Base-by-base conservation (phyloP, 352 stramenopile species). In the Phytopythium litorale region DNA sequence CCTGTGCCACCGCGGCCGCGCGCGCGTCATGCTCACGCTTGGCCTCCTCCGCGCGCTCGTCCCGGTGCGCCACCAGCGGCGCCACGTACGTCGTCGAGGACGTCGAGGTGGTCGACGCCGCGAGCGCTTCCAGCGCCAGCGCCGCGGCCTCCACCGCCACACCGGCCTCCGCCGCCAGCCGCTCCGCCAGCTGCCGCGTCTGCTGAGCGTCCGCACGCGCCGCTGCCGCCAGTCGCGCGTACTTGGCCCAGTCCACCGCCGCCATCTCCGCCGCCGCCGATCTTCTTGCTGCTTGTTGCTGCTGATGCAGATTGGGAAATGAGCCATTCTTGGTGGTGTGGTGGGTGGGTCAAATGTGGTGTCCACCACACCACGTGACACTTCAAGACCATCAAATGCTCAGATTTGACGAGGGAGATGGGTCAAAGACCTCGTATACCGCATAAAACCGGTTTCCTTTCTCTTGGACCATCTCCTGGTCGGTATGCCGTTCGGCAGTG, bases 61-160 rank as follows among this genome's bases (percentile, higher is more conserved):
- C 67, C 60, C 78, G 79, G 37, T 76, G 64, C 23, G 76, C 56
- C 25, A 78, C 56, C 23, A 80, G 49, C 1, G 81, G 81, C n/a
- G 79, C 74, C 16, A 88, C 74, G 56, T 91, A 89, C 21, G 67
- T 65, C 11, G n/a, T 50, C 9, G 25, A 45, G 13, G 57, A 45
- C 2, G 57, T 25, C 4, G 49, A 32, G 19, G 12, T n/a, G 18
- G 23, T 19, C 9, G 52, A 38, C 19, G 69, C 56, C 15, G 52
- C 37, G 42, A 84, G 56, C 25, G 53, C 62, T 23, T 67, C 56
- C 7, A 81, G 50, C 25, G 82, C 56, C 19, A 86, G 62, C 23
- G 64, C 21, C 19, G 64, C 70, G 16, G 58, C 63, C 18, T 75
- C 60, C 3, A 49, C 56, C 23, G 40, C 52, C 45, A 84, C 19